Base-by-base conservation (phyloP, 2,329 filamentous ascomycete genomes). In the Alternaria sp. region DNA sequence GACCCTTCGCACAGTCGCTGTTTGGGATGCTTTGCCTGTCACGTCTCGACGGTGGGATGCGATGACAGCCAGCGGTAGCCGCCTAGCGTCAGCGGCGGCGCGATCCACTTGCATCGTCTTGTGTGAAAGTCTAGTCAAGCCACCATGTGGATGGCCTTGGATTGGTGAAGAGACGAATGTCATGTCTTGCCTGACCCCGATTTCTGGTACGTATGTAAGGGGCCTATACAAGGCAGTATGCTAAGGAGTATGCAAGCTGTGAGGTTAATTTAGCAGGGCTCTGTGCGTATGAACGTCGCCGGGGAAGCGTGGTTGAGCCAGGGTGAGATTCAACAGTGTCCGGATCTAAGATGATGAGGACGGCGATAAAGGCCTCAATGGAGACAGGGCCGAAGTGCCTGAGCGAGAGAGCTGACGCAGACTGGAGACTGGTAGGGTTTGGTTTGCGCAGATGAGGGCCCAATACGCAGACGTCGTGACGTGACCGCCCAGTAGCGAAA, bases 261-360 rank as follows among this genome's bases (percentile, higher is more conserved):
- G 65, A 67, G 64, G 66, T 73, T 70, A 70, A 73, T 75, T 69
- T 72, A 71, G 67, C 59, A 63, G 55, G 61, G 67, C 67, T 70
- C 72, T 73, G 72, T 75, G 73, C 67, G 70, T 68, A 68, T 63
- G 69, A 71, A 76, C 72, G 69, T 73, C 59, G 72, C 66, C 71
- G 57, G 63, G 75, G 74, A 69, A 67, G 63, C 59, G 69, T 66
- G 57, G 69, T 69, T 54, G 58, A 47, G 68, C 62, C 70, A 70
- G 72, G 75, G 71, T 69, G 45, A 57, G 43, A 55, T 65, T 64
- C 55, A 66, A 60, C 61, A 65, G 55, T 58, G 47, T 52, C 60
- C 59, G 65, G 60, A 70, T 73, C 67, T 70, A 63, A 73, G 67
- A 72, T 73, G 70, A 69, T 65, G 59, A 69, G 64, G 66, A 69